Conservation (phyloP, 2,329 filamentous ascomycete genomes). For the Apiospora marii region DNA sequence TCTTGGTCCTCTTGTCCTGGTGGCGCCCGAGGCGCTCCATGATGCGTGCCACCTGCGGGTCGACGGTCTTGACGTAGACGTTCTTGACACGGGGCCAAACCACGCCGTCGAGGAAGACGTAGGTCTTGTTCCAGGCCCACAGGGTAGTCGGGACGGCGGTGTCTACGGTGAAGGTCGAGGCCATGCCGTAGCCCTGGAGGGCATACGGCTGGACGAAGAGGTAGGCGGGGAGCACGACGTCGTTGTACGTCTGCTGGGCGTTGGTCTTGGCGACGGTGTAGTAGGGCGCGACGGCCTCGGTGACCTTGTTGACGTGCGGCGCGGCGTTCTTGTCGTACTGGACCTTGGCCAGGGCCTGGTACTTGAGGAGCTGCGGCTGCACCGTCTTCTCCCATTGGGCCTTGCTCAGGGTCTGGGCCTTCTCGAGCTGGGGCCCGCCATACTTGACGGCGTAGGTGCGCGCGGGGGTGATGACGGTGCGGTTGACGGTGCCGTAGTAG, state of each 20-base stretch:
- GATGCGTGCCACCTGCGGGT: slow-evolving; percentile 93
- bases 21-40: slow-evolving; percentile 86
- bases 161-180: slow-evolving; percentile 71
- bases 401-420: slow-evolving; percentile 70
- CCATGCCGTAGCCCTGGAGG: slow-evolving; percentile 70
- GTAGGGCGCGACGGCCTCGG: slow-evolving; percentile 71
- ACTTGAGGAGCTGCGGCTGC: slow-evolving; percentile 75
- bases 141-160: slow-evolving; percentile 77
- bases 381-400: slow-evolving; percentile 82
- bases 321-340: slow-evolving; percentile 77
- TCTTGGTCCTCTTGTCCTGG: slow-evolving; percentile 52
- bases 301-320: slow-evolving; percentile 74
- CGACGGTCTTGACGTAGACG: slow-evolving; percentile 89
- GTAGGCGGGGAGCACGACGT: slow-evolving; percentile 79
- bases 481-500: slow-evolving; percentile 72
- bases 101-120: slow-evolving; percentile 75
- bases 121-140: slow-evolving; percentile 74
- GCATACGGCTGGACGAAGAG: slow-evolving; percentile 77
- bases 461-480: slow-evolving; percentile 73
- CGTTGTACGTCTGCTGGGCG: slow-evolving; percentile 72
- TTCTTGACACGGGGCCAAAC: slow-evolving; percentile 84
- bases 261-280: slow-evolving; percentile 71
- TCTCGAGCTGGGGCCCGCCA: slow-evolving; percentile 75
- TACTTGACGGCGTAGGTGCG: slow-evolving; percentile 74
- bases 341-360: slow-evolving; percentile 65